Evolutionary conservation across 2,329 filamentous ascomycete genomes (phyloP), one percentile per base, ranked within the genome.

Genomic region (Alternaria gansuensis): DNA sequence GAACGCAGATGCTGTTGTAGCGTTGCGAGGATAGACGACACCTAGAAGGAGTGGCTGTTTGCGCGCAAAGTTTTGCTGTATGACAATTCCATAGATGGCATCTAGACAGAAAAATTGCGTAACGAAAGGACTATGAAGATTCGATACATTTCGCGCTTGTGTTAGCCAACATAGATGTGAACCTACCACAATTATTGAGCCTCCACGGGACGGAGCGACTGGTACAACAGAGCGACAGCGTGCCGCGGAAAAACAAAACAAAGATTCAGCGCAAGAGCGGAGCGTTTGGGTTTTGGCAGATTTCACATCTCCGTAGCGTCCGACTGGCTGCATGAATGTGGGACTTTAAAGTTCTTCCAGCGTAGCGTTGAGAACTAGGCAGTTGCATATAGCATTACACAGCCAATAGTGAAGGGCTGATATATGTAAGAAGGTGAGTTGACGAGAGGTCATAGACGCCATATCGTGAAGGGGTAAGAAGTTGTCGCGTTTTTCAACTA

Each of bases 151-250:
- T 23, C 44, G 44, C 44, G 21, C 31, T 48, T 48, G 44, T 48
- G 6, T 36, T 48, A 48, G 31, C 33, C 34, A 34, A 48, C 13
- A 24, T 14, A 14, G 21, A 14, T 36, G 21, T 34, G 14, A 24
- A 6, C 21, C 13, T 26, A 17, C 44, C 23, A 48, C 21, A 34
- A 8, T 48, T 48, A 13, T 48, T 48, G 44, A 48, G 44, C 44
- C 13, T 48, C 44, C 37, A 43, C 37, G 17, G 49, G 9, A 41
- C 9, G 37, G 23, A 51, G 36, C 37, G 49, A 43, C 49, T 33
- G 11, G 51, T 54, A 34, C 17, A 44, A 13, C 44, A 33, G 37
- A 37, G 51, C 44, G 43, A 51, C 51, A 41, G 29, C 41, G 28
- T 31, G 41, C 54, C 51, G 31, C 51, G 14, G 17, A 44, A 17